Evolutionary conservation across 208 protist genomes (phyloP).

Genomic region (Leptomonas pyrrhocoris): DNA sequence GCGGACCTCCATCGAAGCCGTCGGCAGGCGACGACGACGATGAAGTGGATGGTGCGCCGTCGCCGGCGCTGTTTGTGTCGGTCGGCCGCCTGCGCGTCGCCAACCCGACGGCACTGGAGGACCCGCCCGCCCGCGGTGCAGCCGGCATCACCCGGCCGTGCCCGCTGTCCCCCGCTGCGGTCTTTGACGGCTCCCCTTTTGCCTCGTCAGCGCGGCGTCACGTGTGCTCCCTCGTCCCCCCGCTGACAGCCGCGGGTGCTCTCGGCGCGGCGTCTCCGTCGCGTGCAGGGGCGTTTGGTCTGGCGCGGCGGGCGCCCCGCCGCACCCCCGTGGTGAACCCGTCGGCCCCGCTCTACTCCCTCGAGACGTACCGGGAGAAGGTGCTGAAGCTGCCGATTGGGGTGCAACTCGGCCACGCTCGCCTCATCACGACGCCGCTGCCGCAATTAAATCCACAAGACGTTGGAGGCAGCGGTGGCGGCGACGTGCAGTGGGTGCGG

Average conservation of each 20-base stretch:
- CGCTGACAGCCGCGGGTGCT: neutral
- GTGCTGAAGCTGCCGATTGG: slow-evolving; percentile 22
- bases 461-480: neutral
- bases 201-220: neutral
- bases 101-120: neutral
- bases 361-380: slow-evolving; percentile 27
- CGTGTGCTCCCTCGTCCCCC: slow-evolving; percentile 12
- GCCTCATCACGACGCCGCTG: slow-evolving; percentile 7
- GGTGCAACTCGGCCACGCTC: slow-evolving; percentile 21
- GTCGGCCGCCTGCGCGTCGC: neutral
- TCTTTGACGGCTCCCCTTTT: slow-evolving; percentile 6
- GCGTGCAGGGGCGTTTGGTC: neutral
- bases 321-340: slow-evolving; percentile 28
- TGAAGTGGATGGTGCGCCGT: neutral
- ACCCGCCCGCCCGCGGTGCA: neutral
- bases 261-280: neutral
- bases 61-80: neutral
- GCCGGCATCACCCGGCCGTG: slow-evolving; percentile 2
- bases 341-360: slow-evolving; percentile 20
- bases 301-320: neutral
- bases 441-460: neutral
- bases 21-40: neutral
- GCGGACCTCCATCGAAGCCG: neutral
- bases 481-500: slow-evolving; percentile 16
- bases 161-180: neutral